phyloP scores from a whole-genome alignment of 768 basidiomycete genomes.

The Serendipita sp. region DNA sequence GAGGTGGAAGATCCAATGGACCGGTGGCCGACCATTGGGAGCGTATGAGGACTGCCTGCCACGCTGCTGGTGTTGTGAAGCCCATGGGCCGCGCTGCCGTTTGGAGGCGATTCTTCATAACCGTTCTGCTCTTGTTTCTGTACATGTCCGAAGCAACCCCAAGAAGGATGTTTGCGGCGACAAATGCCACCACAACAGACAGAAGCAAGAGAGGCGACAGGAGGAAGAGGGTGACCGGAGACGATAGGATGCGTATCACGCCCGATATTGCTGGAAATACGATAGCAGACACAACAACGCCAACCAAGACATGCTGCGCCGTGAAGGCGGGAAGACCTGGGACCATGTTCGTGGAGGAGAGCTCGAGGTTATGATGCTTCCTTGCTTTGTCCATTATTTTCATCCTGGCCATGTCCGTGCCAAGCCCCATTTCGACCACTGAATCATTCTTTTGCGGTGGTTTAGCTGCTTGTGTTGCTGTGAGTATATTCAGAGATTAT shows the following conservation, averaged over 20 bases:
- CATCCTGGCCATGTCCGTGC: not conserved
- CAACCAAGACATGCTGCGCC: conserved; percentile 3
- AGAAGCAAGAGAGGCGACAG: conserved; percentile 44
- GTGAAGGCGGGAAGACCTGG: not conserved
- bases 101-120: conserved; percentile 10
- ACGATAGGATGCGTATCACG: conserved; percentile 27
- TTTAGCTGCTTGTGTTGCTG: conserved; percentile 81
- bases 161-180: conserved; percentile 38
- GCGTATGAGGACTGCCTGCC: conserved; percentile 78
- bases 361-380: not conserved
- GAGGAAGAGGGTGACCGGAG: conserved; percentile 48
- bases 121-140: conserved; percentile 3
- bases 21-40: conserved; percentile 77
- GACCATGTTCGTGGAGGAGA: not conserved
- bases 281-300: not conserved
- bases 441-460: conserved; percentile 86
- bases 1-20: conserved; percentile 48
- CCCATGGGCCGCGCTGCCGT: conserved; percentile 56
- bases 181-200: conserved; percentile 32
- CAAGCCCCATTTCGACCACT: conserved; percentile 37
- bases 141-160: conserved; percentile 13
- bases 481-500: conserved; percentile 24
- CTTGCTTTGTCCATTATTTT: conserved; percentile 5
- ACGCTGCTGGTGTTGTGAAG: conserved; percentile 87
- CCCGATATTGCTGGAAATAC: not conserved